Conservation (phyloP, 345 rosid species). For the Streptanthus diversifolius region DNA sequence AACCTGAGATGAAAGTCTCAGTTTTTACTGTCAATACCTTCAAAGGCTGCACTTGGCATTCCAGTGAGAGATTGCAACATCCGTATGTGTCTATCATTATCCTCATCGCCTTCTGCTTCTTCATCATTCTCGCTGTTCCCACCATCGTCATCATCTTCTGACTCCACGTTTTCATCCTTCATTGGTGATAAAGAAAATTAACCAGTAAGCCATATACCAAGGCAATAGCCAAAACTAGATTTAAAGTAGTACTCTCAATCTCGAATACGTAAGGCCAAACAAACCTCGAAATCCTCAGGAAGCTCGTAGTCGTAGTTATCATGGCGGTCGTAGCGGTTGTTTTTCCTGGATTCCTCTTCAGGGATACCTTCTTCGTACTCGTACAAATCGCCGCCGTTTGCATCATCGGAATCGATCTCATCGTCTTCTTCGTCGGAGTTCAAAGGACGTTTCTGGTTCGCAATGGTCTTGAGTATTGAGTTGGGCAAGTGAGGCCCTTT, state of each 20-base stretch:
- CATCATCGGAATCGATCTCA: constrained; percentile 53
- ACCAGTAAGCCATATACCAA: not conserved
- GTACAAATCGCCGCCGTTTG: constrained; percentile 49
- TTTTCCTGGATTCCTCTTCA: constrained; percentile 72
- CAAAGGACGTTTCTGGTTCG: constrained; percentile 40
- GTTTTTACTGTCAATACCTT: constrained; percentile 43
- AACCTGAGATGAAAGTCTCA: not conserved
- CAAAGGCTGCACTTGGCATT: constrained; percentile 72
- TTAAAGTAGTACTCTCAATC: not conserved
- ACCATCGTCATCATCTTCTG: constrained; percentile 47
- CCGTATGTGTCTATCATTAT: constrained; percentile 57
- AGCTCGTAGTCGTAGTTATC: constrained; percentile 67
- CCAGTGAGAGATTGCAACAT: constrained; percentile 85
- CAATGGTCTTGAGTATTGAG: constrained; percentile 55
- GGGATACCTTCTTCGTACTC: constrained; percentile 82
- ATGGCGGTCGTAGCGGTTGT: constrained; percentile 69
- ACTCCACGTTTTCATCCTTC: constrained; percentile 73
- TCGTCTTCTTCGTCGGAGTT: constrained; percentile 58
- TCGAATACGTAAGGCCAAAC: not conserved
- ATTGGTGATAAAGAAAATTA: not conserved
- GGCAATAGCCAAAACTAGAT: not conserved
- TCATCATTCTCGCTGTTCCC: constrained; percentile 24
- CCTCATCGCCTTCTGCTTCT: constrained; percentile 39
- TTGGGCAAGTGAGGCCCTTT: constrained; percentile 77
- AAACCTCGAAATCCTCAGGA: constrained; percentile 68